These are phyloP conservation scores for Lanzia echinophila DNA, from an alignment of 2,329 filamentous ascomycete genomes.

Conservation along the genomic window DNA sequence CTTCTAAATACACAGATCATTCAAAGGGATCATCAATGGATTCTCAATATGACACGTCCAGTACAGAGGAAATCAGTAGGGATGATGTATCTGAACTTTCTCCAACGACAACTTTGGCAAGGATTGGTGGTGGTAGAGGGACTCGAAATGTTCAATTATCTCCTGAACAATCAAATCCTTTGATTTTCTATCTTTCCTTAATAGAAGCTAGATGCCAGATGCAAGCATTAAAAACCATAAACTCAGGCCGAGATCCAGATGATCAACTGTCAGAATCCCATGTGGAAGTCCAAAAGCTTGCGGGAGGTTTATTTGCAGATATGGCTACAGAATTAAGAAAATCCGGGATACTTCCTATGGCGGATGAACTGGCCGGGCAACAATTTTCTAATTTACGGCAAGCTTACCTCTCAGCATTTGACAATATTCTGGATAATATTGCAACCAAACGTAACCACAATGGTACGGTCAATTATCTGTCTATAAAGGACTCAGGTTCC, in stretches of 20 bases:
- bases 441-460: slow-evolving; percentile 12
- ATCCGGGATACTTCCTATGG: slow-evolving; percentile 22
- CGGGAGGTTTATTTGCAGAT: slow-evolving; percentile 21
- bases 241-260: slow-evolving; percentile 17
- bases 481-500: neutral
- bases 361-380: slow-evolving; percentile 15
- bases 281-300: slow-evolving; percentile 20
- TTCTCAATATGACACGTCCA: neutral
- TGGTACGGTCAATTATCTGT: neutral
- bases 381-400: slow-evolving; percentile 16
- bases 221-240: slow-evolving; percentile 22
- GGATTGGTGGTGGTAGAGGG: neutral
- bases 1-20: too few species aligned
- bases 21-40: too few species aligned
- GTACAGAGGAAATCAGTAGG: slow-evolving; percentile 1
- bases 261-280: slow-evolving; percentile 23
- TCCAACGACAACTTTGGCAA: slow-evolving; percentile 9
- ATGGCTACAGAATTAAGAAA: slow-evolving; percentile 18
- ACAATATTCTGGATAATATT: slow-evolving; percentile 21
- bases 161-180: slow-evolving; percentile 14
- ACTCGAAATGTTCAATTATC: slow-evolving; percentile 13
- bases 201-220: slow-evolving; percentile 27
- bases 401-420: slow-evolving; percentile 22
- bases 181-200: slow-evolving; percentile 26
- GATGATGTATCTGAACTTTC: neutral